Evolutionary conservation across 345 rosid species (phyloP), one percentile per base, ranked within the genome.

Genomic region (Salix caprea): DNA sequence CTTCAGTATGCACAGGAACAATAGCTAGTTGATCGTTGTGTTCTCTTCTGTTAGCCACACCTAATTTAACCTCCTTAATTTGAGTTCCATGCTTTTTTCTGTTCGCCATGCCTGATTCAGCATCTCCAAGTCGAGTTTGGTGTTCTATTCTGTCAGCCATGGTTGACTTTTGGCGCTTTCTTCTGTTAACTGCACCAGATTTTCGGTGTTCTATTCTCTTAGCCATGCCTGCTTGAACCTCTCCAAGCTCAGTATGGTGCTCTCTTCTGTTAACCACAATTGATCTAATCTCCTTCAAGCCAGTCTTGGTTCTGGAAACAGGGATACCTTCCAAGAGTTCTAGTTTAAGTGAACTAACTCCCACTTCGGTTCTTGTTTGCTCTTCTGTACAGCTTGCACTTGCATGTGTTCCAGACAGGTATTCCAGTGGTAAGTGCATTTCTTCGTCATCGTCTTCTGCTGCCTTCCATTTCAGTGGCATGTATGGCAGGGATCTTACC

Each of bases 401-500:
- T 58, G 69, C 44, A 37, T 58, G 77, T 62, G 42, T 69, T 56
- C 83, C 77, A 68, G 87, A 69, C 24, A 90, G 79, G 70, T n/a
- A 69, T 30, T 91, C 77, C n/a, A 90, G 80, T 0, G 98, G 96
- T 78, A 91, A 65, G 72, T 76, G 61, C 87, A 88, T 58, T n/a
- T 91, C 97, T 26, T 86, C 85, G 48, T 82, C 85, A 1, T 56
- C 61, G 19, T 91, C 97, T 26, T 86, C 85, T 56, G 82, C 86
- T 2, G n/a, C 26, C 44, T 83, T 85, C 85, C 84, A 79, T 77
- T 79, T 83, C n/a, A 73, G 85, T 10, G 74, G 74, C 84, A 67
- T 92, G 77, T 65, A 76, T 36, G 92, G 85, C 80, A 84, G 79
- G 64, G 73, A 26, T 65, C 87, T 85, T 60, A 85, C 85, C 87